Evolutionary conservation across 345 rosid genomes (phyloP).

Genomic region (Turritis glabra): DNA sequence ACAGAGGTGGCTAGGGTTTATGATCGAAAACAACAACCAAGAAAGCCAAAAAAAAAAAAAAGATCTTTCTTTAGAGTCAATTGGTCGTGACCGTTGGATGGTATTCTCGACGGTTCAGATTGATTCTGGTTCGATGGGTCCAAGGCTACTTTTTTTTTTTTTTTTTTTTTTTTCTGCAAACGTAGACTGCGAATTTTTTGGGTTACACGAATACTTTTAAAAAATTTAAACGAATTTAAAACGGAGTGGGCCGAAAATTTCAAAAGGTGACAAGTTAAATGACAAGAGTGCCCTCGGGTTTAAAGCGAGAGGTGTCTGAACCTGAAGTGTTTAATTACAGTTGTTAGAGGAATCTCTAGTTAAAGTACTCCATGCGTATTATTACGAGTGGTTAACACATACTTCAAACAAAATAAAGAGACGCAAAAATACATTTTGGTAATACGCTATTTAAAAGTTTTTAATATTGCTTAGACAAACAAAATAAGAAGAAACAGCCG

Average conservation of each 20-base stretch:
- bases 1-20: slow-evolving; percentile 64
- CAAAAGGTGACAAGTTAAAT: not conserved
- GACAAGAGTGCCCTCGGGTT: slow-evolving; percentile 23
- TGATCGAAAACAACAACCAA: slow-evolving; percentile 35
- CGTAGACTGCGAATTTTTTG: slow-evolving; percentile 35
- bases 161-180: not conserved
- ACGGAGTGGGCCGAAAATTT: slow-evolving; percentile 24
- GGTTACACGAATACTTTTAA: slow-evolving; percentile 22
- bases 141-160: slow-evolving; percentile 9
- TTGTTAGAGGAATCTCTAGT: not conserved
- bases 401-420: not conserved
- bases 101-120: slow-evolving; percentile 39
- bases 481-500: not conserved
- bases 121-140: slow-evolving; percentile 32
- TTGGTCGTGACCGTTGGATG: slow-evolving; percentile 43
- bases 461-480: not conserved
- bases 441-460: not conserved
- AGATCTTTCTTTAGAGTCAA: slow-evolving; percentile 31
- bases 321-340: not conserved
- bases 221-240: slow-evolving; percentile 26
- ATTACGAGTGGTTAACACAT: not conserved
- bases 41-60: slow-evolving; percentile 7
- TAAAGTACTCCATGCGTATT: not conserved
- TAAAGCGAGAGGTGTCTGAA: not conserved
- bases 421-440: not conserved